Base-by-base conservation (phyloP, 805 yeast genomes). In the Saccharomycopsis sp. region DNA sequence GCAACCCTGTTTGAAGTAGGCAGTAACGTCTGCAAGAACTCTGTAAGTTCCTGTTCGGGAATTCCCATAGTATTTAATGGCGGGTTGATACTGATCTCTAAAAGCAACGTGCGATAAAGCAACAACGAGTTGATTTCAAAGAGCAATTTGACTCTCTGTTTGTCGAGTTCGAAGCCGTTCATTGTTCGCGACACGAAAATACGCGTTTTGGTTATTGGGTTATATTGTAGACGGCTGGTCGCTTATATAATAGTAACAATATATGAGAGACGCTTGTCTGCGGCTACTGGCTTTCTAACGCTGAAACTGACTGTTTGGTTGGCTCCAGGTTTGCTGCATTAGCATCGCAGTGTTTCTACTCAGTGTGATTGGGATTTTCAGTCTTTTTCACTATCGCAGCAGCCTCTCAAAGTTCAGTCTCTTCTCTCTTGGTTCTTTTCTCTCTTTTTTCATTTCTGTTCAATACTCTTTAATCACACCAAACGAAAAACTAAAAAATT, bases 111-210 rank as follows among this genome's bases (percentile, higher is more conserved):
- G 7, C 63, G 55, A 38, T 58, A 50, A 23, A 61, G 20, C 24
- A 61, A 50, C 23, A 61, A 42, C 23, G 58, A 52, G 49, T 61
- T 61, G 29, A 58, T 56, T 34, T 61, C 63, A 47, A 61, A 58
- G 2, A 61, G 56, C 12, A 58, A 15, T 23, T 52, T 56, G n/a
- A 58, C 60, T 35, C 58, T 50, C n/a, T 50, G 59, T 38, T 54
- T 57, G 29, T 61, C 63, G n/a, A 52, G 23, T 25, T 60, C 62
- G 19, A 57, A 19, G 19, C 22, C 22, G 15, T 51, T 29, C 15
- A 54, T 58, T 51, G 34, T 54, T 14, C n/a, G 15, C 23, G 34
- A 12, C 17, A 12, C 17, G 53, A n/a, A 20, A 22, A n/a, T 22
- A 19, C 20, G 19, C 24, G 38, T 47, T 8, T 19, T 15, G 50